phyloP scores from a whole-genome alignment of 2,329 filamentous ascomycete genomes.

The Microcyclosporella mali region DNA sequence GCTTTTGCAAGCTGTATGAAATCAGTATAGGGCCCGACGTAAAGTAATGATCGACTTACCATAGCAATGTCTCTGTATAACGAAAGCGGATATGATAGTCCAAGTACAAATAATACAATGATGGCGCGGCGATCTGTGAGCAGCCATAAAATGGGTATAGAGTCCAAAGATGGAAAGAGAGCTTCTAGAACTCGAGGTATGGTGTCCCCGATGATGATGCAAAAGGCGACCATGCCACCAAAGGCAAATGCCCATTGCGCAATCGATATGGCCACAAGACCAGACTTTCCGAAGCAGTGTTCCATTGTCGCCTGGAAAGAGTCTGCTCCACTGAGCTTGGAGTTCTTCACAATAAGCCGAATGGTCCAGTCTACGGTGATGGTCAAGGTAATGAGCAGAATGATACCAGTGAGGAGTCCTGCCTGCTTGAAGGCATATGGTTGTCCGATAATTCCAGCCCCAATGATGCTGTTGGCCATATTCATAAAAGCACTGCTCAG shows the following conservation, averaged over 20 bases:
- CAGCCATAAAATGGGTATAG: conserved; percentile 72
- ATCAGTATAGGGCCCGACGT: conserved; percentile 9
- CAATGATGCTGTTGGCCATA: conserved; percentile 98
- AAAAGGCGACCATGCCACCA: conserved; percentile 97
- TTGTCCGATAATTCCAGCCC: conserved; percentile 67
- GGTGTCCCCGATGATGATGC: conserved; percentile 92
- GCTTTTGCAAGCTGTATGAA: conserved; percentile 78
- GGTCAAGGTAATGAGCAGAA: conserved; percentile 73
- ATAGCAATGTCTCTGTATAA: conserved; percentile 96
- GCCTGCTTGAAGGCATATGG: conserved; percentile 95
- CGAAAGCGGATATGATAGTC: conserved; percentile 83
- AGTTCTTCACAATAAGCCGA: conserved; percentile 92
- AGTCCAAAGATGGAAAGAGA: conserved; percentile 67
- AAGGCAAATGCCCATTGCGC: conserved; percentile 99
- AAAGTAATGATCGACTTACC: conserved; percentile 43
- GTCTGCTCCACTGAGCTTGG: conserved; percentile 87
- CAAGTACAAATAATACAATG: conserved; percentile 81
- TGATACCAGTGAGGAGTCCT: conserved; percentile 71
- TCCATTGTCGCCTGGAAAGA: conserved; percentile 95
- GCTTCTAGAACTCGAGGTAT: conserved; percentile 85
- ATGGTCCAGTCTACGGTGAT: conserved; percentile 95
- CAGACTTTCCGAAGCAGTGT: conserved; percentile 83
- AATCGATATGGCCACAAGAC: conserved; percentile 80
- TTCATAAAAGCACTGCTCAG: conserved; percentile 94
- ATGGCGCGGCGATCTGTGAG: conserved; percentile 74